These are phyloP conservation scores for Starmerella gropengiesseri DNA, from an alignment of 805 yeast genomes.

Conservation along the genomic window DNA sequence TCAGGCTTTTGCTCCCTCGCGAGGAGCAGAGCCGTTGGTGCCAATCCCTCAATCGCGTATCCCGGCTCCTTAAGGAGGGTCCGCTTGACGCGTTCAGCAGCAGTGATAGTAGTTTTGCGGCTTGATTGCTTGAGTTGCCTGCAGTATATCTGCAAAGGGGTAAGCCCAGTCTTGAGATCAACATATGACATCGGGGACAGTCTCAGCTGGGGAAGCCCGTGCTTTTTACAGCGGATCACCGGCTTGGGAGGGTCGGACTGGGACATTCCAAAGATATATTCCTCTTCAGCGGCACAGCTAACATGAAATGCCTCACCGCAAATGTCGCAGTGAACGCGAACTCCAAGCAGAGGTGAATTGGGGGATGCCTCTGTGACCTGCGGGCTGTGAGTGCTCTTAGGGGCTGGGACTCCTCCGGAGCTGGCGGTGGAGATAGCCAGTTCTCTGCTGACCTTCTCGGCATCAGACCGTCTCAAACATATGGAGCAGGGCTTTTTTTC, in stretches of 20 bases:
- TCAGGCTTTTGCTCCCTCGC: no score
- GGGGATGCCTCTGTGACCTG: no score
- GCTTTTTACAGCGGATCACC: slow-evolving; percentile 28
- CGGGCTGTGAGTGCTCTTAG: no score
- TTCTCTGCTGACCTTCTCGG: neutral
- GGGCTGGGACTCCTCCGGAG: no score
- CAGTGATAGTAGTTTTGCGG: slow-evolving; percentile 1
- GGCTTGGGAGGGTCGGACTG: slow-evolving; percentile 25
- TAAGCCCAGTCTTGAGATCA: slow-evolving; percentile 20
- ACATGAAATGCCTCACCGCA: slow-evolving; percentile 33
- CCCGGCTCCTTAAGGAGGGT: neutral
- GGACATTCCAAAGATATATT: slow-evolving; percentile 16
- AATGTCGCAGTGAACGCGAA: slow-evolving; percentile 14
- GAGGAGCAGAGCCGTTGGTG: no score
- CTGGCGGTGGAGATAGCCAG: no score
- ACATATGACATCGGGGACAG: slow-evolving; percentile 25
- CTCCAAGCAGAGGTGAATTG: slow-evolving; percentile 7
- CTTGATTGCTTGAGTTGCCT: slow-evolving; percentile 22
- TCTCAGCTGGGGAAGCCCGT: slow-evolving; percentile 14
- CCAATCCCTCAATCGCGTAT: no score
- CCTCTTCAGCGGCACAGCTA: slow-evolving; percentile 43
- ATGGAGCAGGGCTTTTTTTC: slow-evolving; percentile 9
- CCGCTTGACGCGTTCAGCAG: neutral
- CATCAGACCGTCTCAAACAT: neutral
- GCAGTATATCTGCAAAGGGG: slow-evolving; percentile 28